Conservation (phyloP, 148 eudicot genomes). For the Pouteria glomerata region DNA sequence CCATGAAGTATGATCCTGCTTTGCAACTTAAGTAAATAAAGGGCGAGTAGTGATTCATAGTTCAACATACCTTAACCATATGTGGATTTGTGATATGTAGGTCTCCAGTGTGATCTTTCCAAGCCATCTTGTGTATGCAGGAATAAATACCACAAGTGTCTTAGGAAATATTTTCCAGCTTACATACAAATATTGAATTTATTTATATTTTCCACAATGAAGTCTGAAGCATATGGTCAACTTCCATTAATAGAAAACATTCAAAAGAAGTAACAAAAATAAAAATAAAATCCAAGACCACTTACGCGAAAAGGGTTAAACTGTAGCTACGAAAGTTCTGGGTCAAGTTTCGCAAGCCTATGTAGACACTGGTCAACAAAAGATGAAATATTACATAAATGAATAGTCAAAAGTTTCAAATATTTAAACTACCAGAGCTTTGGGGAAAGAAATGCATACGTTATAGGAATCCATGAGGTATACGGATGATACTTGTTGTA, state of each 20-base stretch:
- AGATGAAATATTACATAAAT: constrained; percentile 11
- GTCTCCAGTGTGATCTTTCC: constrained; percentile 97
- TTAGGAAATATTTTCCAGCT: background rate
- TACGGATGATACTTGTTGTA: constrained; percentile 93
- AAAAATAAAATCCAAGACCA: constrained; percentile 6
- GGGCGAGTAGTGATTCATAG: background rate
- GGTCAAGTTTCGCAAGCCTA: constrained; percentile 85
- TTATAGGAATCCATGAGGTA: constrained; percentile 98
- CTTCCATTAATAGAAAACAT: background rate
- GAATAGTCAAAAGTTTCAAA: background rate
- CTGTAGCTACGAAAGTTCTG: constrained; percentile 71
- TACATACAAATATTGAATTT: background rate
- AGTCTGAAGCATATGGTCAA: background rate
- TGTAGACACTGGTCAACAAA: constrained; percentile 62
- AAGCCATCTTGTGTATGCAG: constrained; percentile 61
- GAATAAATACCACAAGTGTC: background rate
- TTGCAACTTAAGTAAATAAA: background rate
- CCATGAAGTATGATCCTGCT: background rate
- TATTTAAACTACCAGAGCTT: background rate
- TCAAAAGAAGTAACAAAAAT: background rate
- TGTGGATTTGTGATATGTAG: constrained; percentile 87
- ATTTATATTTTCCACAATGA: too few relatives aligned
- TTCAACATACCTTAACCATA: constrained; percentile 78
- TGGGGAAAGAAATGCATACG: constrained; percentile 38
- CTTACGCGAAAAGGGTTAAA: constrained; percentile 95